These are phyloP conservation scores for Phytopythium cucurbitacearum DNA, from an alignment of 352 stramenopile species.

Conservation along the genomic window DNA sequence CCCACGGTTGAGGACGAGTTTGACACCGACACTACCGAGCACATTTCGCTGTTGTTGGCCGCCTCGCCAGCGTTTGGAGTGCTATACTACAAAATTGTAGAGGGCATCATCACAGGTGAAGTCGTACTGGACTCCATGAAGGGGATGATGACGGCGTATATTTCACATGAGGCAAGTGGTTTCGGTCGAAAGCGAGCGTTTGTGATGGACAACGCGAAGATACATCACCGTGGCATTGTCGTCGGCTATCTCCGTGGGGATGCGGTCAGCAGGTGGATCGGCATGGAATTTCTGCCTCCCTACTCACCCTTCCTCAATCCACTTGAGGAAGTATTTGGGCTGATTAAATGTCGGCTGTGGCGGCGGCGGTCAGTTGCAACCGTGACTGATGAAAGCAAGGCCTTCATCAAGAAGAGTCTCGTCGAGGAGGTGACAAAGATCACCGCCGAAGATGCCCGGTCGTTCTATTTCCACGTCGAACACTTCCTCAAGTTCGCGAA, in stretches of 20 bases:
- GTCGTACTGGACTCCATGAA: constrained; percentile 1
- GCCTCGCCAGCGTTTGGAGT: constrained; percentile 1
- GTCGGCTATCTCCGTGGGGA: not conserved
- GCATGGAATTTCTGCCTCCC: not conserved
- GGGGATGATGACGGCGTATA: not conserved
- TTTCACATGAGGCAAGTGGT: not conserved
- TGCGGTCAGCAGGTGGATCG: not conserved
- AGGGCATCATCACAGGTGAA: not conserved
- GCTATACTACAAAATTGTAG: not conserved
- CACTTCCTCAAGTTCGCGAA: constrained; percentile 1
- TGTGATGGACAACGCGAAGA: not conserved
- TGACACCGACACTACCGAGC: constrained; percentile 1
- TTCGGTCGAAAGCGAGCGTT: not conserved
- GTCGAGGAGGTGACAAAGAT: not conserved
- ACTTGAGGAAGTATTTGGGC: not conserved
- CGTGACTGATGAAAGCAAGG: not conserved
- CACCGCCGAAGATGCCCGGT: not conserved
- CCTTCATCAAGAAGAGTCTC: not conserved
- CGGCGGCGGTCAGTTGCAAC: not conserved
- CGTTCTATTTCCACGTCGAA: constrained; percentile 3
- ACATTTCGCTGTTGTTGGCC: not conserved
- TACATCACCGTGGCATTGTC: not conserved
- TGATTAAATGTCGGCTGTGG: not conserved
- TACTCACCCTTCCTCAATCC: constrained; percentile 1
- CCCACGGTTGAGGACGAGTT: not conserved